Conservation (phyloP, 2,329 filamentous ascomycete species). For the Verticillium nubilum region DNA sequence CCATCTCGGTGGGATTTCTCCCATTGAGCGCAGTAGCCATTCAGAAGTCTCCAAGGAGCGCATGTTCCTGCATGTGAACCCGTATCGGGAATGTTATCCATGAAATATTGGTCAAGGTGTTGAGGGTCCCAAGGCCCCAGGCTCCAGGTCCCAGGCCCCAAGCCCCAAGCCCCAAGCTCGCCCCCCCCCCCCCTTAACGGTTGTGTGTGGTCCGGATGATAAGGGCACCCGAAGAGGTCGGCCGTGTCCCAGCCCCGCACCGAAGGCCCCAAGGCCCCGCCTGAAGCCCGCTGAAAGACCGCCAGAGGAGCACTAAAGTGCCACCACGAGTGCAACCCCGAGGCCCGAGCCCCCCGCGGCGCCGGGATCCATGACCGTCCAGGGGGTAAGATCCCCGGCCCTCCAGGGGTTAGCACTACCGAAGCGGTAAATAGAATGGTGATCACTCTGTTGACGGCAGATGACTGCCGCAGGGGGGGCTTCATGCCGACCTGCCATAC, state of each 20-base stretch:
- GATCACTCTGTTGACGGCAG: neutral
- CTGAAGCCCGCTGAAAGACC: neutral
- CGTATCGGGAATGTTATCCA: neutral
- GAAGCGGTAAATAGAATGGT: neutral
- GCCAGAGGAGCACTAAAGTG: neutral
- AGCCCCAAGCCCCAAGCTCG: neutral
- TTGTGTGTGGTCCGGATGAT: no score
- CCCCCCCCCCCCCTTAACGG: no score
- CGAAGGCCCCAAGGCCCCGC: neutral
- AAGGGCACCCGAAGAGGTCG: neutral
- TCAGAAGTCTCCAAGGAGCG: neutral
- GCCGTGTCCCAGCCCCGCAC: neutral
- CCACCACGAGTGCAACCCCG: neutral
- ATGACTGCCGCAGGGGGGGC: neutral
- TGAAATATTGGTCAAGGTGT: slow-evolving; percentile 1
- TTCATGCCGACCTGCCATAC: neutral
- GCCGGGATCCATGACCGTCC: neutral
- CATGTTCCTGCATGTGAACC: neutral
- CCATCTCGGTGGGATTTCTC: neutral
- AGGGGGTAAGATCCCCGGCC: neutral
- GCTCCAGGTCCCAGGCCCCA: no score
- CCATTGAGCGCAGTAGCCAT: neutral
- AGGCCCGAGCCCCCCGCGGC: neutral
- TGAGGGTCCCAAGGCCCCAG: neutral
- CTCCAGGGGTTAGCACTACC: neutral